These are phyloP conservation scores for Trichoderma gracile DNA, from an alignment of 2,329 filamentous ascomycete species.

Conservation along the genomic window DNA sequence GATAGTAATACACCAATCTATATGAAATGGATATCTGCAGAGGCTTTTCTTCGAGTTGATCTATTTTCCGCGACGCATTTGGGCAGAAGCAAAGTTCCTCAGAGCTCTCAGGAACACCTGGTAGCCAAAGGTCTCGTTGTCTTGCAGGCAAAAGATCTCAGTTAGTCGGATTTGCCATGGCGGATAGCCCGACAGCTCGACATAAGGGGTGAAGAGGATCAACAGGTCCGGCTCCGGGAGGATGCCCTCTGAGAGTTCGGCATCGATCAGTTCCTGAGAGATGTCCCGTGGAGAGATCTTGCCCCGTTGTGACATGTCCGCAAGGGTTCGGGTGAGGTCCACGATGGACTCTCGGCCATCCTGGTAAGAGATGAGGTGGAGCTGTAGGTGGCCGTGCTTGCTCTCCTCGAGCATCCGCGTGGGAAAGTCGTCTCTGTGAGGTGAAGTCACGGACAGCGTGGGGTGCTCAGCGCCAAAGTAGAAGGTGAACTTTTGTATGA, in stretches of 20 bases:
- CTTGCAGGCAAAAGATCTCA: constrained; percentile 81
- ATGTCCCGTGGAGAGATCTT: constrained; percentile 84
- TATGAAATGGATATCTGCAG: constrained; percentile 25
- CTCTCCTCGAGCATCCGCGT: constrained; percentile 33
- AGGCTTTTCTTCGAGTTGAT: not conserved
- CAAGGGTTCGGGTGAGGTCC: constrained; percentile 88
- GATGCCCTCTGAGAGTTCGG: constrained; percentile 76
- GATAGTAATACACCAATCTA: constrained; percentile 10
- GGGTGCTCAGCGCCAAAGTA: constrained; percentile 83
- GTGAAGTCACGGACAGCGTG: constrained; percentile 59
- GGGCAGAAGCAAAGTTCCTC: constrained; percentile 79
- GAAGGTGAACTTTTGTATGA: constrained; percentile 75
- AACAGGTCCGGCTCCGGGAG: constrained; percentile 90
- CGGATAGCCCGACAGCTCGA: constrained; percentile 87
- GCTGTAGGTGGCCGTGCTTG: constrained; percentile 48
- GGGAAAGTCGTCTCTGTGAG: constrained; percentile 44
- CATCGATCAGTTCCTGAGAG: constrained; percentile 80
- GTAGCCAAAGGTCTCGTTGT: constrained; percentile 85
- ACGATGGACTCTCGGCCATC: constrained; percentile 93
- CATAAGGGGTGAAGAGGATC: constrained; percentile 79
- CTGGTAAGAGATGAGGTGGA: constrained; percentile 81
- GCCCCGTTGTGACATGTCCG: constrained; percentile 89
- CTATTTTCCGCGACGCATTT: constrained; percentile 79
- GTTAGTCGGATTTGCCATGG: constrained; percentile 95
- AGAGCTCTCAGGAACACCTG: constrained; percentile 87